phyloP scores from a whole-genome alignment of 202 grass and related monocot species.

The Zoysia matrella region DNA sequence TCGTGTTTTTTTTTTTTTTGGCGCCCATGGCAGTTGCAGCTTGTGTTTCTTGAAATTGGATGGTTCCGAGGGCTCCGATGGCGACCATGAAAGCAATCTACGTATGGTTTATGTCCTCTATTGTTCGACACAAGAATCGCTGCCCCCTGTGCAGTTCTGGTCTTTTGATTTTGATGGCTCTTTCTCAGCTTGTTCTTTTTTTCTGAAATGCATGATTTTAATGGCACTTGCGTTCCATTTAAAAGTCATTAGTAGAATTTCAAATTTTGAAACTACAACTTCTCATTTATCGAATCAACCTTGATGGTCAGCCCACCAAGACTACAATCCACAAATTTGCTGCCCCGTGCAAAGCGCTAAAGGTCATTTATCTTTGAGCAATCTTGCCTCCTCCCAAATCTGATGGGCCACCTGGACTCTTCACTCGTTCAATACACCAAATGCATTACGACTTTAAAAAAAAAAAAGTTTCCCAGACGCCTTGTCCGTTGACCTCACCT shows the following conservation, averaged over 20 bases:
- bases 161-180: neutral
- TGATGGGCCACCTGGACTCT: neutral
- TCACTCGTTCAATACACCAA: slow-evolving; percentile 8
- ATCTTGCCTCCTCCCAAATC: slow-evolving; percentile 30
- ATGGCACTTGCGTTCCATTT: neutral
- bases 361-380: slow-evolving; percentile 11
- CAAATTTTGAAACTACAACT: neutral
- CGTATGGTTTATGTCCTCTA: neutral
- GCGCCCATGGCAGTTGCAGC: neutral
- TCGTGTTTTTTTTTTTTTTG: neutral
- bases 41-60: slow-evolving; percentile 8
- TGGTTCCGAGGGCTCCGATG: slow-evolving; percentile 24
- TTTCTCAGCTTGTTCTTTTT: no score
- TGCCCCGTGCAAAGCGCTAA: slow-evolving; percentile 33
- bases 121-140: neutral
- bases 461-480: neutral
- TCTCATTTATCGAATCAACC: neutral
- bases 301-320: neutral
- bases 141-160: neutral
- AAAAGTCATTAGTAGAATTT: neutral
- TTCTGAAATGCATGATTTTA: neutral
- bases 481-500: neutral
- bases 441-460: neutral
- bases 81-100: neutral
- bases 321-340: neutral